Base-by-base conservation (phyloP, 768 basidiomycete species). In the Lactarius pseudohatsudake region DNA sequence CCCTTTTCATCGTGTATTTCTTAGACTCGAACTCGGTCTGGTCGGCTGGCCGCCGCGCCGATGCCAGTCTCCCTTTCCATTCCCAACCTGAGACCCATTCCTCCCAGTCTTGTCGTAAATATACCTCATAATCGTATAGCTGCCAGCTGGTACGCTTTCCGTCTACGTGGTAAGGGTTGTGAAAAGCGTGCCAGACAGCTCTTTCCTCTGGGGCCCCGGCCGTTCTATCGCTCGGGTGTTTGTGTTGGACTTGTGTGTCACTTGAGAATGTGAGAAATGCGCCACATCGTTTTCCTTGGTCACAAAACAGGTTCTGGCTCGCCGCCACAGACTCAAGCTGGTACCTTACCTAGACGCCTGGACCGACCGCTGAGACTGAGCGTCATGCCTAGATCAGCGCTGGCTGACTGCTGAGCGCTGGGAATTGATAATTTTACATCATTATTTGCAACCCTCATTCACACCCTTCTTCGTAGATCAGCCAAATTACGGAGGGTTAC, bases 81-180 rank as follows among this genome's bases (percentile, higher is more conserved):
- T 32, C 13, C 22, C 22, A 53, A 53, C 22, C 50, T 22, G 47
- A 50, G 47, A 22, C 11, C 18, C 20, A 38, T 45, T n/a, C 61
- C 38, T 57, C 47, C 36, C 43, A 57, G 28, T 43, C 55, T 53
- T 66, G 60, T 57, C 61, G 36, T 66, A 66, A 59, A 67, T 67
- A 67, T 67, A 67, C 62, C 61, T 59, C 28, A 62, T 63, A 59
- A 67, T 67, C 40, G 30, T 67, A 67, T 63, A 45, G 66, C 41
- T 58, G 30, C 56, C 26, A n/a, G n/a, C 47, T 26, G 47, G 65
- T 45, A 36, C 22, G 43, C 26, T 45, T 32, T 53, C 16, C 40
- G 62, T 20, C 6, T 22, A 34, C 16, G n/a, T 53, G 47, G 36
- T 50, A 28, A 4, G 32, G 55, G 15, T 45, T 34, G 47, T 18